A percentile compares a stretch with the other conserved stretches of the same genome.
phyloP scores from a whole-genome alignment of 2,329 filamentous ascomycete species.

The Alternaria incomplexa region DNA sequence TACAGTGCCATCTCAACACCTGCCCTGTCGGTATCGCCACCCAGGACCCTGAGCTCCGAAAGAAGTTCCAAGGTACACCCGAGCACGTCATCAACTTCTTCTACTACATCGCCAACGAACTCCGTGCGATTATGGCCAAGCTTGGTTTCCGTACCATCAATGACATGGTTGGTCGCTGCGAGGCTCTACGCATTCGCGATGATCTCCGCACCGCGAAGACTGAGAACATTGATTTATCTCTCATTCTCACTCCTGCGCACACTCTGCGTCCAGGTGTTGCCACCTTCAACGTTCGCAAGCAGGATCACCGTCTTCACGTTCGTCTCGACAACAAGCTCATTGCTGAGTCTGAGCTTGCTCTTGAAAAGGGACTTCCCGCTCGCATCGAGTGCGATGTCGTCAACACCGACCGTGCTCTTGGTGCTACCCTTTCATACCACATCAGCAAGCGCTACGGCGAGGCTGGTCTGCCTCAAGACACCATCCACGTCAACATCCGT shows the following conservation, averaged over 20 bases:
- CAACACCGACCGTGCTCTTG: conserved; percentile 94
- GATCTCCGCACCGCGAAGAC: conserved; percentile 89
- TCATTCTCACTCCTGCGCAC: conserved; percentile 94
- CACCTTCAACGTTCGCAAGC: conserved; percentile 97
- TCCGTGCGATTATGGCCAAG: conserved; percentile 95
- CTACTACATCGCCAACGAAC: conserved; percentile 95
- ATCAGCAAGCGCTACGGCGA: conserved; percentile 93
- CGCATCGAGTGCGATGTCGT: conserved; percentile 95
- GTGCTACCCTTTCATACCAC: conserved; percentile 93
- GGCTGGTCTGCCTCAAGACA: conserved; percentile 86
- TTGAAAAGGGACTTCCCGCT: conserved; percentile 92
- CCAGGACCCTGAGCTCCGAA: conserved; percentile 89
- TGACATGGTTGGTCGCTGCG: conserved; percentile 95
- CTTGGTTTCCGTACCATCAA: conserved; percentile 95
- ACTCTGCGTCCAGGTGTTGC: conserved; percentile 92
- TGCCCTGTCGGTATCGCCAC: conserved; percentile 95
- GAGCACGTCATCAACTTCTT: conserved; percentile 99
- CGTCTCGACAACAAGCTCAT: conserved; percentile 97
- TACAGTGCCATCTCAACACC: conserved; percentile 63
- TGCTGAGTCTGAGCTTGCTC: conserved; percentile 89
- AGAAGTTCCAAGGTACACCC: conserved; percentile 91
- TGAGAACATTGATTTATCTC: conserved; percentile 87
- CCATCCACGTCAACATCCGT: conserved; percentile 94
- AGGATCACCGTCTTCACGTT: conserved; percentile 91
- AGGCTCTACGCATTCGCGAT: conserved; percentile 83